Conservation (phyloP, 495 filamentous ascomycete species). For the Xylaria nigripes region DNA sequence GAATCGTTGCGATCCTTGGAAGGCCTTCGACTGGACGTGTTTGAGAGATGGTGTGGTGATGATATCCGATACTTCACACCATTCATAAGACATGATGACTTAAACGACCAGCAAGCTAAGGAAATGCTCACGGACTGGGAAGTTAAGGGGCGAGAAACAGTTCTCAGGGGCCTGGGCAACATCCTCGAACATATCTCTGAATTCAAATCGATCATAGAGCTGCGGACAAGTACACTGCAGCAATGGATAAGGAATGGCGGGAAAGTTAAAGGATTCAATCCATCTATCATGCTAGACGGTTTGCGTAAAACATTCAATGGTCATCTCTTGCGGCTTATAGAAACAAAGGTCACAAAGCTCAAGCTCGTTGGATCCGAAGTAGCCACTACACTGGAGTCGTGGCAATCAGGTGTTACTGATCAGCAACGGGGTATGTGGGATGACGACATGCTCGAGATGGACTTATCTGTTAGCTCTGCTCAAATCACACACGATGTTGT, state of each 20-base stretch:
- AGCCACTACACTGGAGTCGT: conserved; percentile 41
- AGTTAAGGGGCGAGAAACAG: conserved; percentile 53
- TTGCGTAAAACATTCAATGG: conserved; percentile 62
- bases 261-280: conserved; percentile 46
- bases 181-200: conserved; percentile 49
- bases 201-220: conserved; percentile 56
- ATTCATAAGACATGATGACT: conserved; percentile 78
- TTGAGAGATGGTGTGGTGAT: conserved; percentile 72
- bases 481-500: conserved; percentile 38
- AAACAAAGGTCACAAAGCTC: conserved; percentile 49
- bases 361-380: conserved; percentile 51
- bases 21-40: conserved; percentile 71
- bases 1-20: conserved; percentile 53
- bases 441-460: conserved; percentile 39
- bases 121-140: conserved; percentile 69
- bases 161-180: conserved; percentile 51
- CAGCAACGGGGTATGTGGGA: conserved; percentile 53
- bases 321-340: conserved; percentile 52
- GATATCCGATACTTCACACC: conserved; percentile 84
- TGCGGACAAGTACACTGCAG: conserved; percentile 62
- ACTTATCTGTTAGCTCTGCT: conserved; percentile 35
- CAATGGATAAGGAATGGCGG: conserved; percentile 59
- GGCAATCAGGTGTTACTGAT: conserved; percentile 44
- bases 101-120: conserved; percentile 55
- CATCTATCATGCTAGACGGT: conserved; percentile 55